phyloP scores from a whole-genome alignment of 1,284 basidiomycete species.

The Caloboletus firmus region DNA sequence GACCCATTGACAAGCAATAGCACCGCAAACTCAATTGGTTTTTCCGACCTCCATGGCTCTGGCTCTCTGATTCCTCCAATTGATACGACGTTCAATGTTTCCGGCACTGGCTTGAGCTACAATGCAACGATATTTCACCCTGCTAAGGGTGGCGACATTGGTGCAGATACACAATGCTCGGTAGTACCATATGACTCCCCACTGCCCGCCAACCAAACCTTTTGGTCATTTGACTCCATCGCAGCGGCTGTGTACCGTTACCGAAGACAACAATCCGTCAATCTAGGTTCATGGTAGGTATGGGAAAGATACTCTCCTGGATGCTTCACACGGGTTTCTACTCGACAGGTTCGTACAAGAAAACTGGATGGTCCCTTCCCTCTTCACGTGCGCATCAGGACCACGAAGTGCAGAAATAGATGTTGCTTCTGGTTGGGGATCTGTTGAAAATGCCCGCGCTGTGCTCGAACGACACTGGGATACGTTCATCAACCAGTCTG shows the following conservation, averaged over 20 bases:
- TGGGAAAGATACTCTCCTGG: neutral
- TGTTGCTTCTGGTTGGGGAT: constrained; percentile 49
- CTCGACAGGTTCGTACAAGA: constrained; percentile 70
- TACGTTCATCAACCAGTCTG: constrained; percentile 66
- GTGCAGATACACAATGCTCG: constrained; percentile 3
- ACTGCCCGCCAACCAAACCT: constrained; percentile 7
- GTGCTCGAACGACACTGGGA: constrained; percentile 79
- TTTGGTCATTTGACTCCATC: constrained; percentile 19
- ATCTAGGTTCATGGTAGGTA: constrained; percentile 24
- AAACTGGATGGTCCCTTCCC: constrained; percentile 73
- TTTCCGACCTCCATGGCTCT: neutral
- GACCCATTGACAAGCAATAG: neutral
- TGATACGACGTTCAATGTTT: constrained; percentile 5
- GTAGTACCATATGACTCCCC: constrained; percentile 13
- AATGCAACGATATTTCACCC: constrained; percentile 1
- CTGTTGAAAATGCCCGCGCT: constrained; percentile 45
- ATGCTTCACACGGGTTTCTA: neutral
- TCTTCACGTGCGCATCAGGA: constrained; percentile 65
- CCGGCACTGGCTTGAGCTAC: neutral
- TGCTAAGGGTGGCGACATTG: neutral
- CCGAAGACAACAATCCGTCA: constrained; percentile 25
- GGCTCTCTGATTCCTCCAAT: neutral
- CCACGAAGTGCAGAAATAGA: constrained; percentile 55
- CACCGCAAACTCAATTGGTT: neutral
- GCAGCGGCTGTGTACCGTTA: constrained; percentile 23